These are phyloP conservation scores for Raffaelea arxii DNA, from an alignment of 2,329 filamentous ascomycete species.

Conservation along the genomic window DNA sequence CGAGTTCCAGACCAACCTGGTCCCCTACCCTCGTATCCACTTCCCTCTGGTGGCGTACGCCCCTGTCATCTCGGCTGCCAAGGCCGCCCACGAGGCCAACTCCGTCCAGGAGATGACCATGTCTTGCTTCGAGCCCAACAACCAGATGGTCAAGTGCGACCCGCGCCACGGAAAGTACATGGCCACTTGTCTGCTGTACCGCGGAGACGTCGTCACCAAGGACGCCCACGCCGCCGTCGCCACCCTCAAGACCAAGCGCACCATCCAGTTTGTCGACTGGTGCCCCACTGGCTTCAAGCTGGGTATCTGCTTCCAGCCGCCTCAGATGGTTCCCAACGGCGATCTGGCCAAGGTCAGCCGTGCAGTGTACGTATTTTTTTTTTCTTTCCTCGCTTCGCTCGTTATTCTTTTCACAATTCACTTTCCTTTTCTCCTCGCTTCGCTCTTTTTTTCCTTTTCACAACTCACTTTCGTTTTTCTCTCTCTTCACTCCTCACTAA, in stretches of 20 bases:
- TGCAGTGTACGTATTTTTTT: constrained; percentile 65
- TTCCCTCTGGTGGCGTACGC: constrained; percentile 97
- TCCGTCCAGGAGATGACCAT: constrained; percentile 97
- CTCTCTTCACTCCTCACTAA: too few relatives aligned
- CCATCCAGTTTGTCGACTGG: constrained; percentile 99
- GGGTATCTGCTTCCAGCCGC: constrained; percentile 99
- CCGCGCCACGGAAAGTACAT: constrained; percentile 99
- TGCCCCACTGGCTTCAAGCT: constrained; percentile 99
- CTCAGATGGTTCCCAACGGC: constrained; percentile 58
- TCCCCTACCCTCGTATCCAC: constrained; percentile 97
- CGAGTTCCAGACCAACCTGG: constrained; percentile 99
- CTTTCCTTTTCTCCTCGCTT: too few relatives aligned
- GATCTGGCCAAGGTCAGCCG: constrained; percentile 97
- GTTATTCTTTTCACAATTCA: constrained; percentile 11
- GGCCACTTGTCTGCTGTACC: constrained; percentile 96
- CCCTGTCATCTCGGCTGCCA: constrained; percentile 86
- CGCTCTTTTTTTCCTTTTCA: too few relatives aligned
- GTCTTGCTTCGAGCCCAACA: constrained; percentile 99
- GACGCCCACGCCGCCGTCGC: constrained; percentile 88
- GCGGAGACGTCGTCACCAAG: constrained; percentile 95
- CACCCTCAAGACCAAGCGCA: constrained; percentile 97
- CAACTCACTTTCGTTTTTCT: too few relatives aligned
- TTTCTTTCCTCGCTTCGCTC: background rate
- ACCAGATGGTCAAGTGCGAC: constrained; percentile 99
- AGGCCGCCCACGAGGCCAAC: constrained; percentile 96